Evolutionary conservation across 495 filamentous ascomycete species (phyloP), one percentile per base, ranked within the genome.

Genomic region (Chlorociboria aeruginascens): DNA sequence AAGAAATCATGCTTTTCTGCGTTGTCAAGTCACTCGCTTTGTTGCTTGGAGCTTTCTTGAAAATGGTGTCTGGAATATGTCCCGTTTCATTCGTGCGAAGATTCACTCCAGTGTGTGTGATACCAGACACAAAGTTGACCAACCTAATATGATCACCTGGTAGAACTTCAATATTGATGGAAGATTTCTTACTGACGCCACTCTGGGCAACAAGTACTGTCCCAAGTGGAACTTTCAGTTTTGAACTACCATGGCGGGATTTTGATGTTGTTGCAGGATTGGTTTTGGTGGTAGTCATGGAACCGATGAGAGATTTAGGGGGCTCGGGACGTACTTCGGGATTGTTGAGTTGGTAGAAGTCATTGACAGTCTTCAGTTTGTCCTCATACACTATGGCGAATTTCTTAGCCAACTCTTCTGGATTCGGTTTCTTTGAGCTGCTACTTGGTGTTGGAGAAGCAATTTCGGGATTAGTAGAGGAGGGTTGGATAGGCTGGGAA

Each of bases 311-410:
- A 20, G 51, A 54, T 29, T 17, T 25, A n/a, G 51, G 44, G 3
- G 43, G 51, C 13, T 42, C 30, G 7, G 51, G 32, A 8, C 20
- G 32, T 40, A 55, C 51, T 9, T 40, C 25, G 8, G 46, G 46
- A 34, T 55, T 55, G 14, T 55, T 59, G 7, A 52, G 52, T 48
- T 58, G 51, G 31, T 40, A 42, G 20, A 58, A 38, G 32, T 58
- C 51, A 13, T 48, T 53, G 10, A 42, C 14, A 12, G 0, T 11
- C 42, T 46, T 54, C 2, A 51, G 51, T 1, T 16, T 11, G 3
- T 45, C 34, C 30, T 51, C 55, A 40, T 58, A 32, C 8, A 29
- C 30, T 35, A 35, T 41, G 12, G 41, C 28, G 45, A 58, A 54
- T 17, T 39, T 14, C 2, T 48, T 33, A n/a, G 42, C 39, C 2